Evolutionary conservation across 352 stramenopile genomes (phyloP), one percentile per base, ranked within the genome.

Genomic region (Globisporangium iwayamae): DNA sequence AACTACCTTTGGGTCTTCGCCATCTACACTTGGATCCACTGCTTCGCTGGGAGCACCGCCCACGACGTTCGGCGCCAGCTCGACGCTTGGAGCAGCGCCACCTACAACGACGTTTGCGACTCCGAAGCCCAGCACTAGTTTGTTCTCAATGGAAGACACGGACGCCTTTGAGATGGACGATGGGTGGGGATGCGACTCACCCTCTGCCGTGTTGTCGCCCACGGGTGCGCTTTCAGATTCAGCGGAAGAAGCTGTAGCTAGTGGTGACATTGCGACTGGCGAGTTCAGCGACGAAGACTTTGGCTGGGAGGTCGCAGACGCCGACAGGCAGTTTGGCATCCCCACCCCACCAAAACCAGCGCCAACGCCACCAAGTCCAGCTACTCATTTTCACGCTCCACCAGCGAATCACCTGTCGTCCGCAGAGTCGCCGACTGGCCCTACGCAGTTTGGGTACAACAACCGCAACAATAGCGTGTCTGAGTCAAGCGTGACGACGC

Each of bases 121-220:
- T 16, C 47, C 61, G 11, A 80, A 75, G 61, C 66, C 72, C 57
- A 75, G 59, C 54, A 57, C 14, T 55, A 91, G 53, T 67, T 43
- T 94, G 25, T 91, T 94, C 57, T 87, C 81, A 16, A 94, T 94
- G 79, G 83, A 91, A 43, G 78, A 88, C 32, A 48, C 70, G 10
- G 83, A 92, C 41, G 62, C 81, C 32, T 87, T 90, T 43, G 85
- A 70, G 60, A 63, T 66, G 16, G 80, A 90, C 52, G 85, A 94
- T 41, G 83, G 76, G 2, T 94, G 85, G 85, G 74, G 83, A 5
- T 80, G 75, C 34, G 83, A 91, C 64, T 94, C 83, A 45, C 85
- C 79, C 6, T 87, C 85, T 22, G 73, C 75, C 3, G 83, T 93
- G 63, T 69, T 93, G 14, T 87, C 83, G 53, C 85, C 79, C 2